Base-by-base conservation (phyloP, 2,329 filamentous ascomycete species). In the Ophiostoma pallidulum region DNA sequence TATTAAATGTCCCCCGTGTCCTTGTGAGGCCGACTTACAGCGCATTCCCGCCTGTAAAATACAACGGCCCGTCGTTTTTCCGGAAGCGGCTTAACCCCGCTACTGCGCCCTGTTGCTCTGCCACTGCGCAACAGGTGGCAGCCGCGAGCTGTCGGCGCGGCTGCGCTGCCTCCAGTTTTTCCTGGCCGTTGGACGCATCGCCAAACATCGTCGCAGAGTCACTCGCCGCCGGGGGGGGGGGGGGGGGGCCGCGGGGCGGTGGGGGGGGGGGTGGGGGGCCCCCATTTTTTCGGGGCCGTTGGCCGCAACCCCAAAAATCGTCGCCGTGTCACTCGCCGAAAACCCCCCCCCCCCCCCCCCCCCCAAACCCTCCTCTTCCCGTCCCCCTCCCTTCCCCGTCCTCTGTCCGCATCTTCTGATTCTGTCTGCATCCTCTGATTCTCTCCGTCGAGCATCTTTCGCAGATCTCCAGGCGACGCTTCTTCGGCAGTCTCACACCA, bases 21-120 rank as follows among this genome's bases (percentile, higher is more conserved):
- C n/a, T n/a, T n/a, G n/a, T n/a, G n/a, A n/a, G n/a, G n/a, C 50
- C 16, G 6, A 39, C 6, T 14, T 39, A 39, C 7, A 24, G 37
- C 20, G 24, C 10, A 28, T 6, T 28, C 5, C 10, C 10, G 24
- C 24, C 24, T 28, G 24, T 16, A 4, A 6, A 8, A 32, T 42
- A 18, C 12, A 19, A 22, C 47, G 49, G 38, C 38, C 19, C 24
- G 32, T 51, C n/a, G 47, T 51, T 51, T 51, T 51, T 51, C 50
- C 50, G 50, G 45, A 32, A 29, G 42, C 42, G 35, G 41, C 33
- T 9, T 18, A 22, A 45, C 45, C 49, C 49, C 49, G 41, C 49
- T 31, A 39, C 35, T 47, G 24, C 43, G 35, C 36, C 39, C 16
- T 41, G 35, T 44, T 47, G 42, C 42, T 46, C 42, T 49, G 37